Percentiles rank a stretch among this genome's conserved stretches.
Conservation (phyloP, 768 basidiomycete genomes). For the Leccinum boreale region DNA sequence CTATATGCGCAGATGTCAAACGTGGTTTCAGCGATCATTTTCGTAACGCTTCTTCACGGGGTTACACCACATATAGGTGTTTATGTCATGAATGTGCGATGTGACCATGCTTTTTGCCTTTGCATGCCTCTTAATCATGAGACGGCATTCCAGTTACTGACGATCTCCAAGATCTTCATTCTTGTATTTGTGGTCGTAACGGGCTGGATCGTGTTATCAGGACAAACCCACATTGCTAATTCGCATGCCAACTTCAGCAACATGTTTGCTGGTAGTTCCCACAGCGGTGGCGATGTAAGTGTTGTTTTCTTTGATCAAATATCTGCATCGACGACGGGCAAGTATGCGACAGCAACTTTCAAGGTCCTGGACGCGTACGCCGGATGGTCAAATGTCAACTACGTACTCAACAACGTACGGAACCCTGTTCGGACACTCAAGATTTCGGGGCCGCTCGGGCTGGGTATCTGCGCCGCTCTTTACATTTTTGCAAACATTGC, state of each 20-base stretch:
- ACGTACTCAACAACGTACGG: constrained; percentile 44
- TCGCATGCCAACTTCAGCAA: constrained; percentile 57
- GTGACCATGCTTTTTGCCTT: neutral
- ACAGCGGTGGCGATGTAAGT: constrained; percentile 46
- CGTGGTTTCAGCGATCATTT: constrained; percentile 40
- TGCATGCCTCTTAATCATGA: constrained; percentile 24
- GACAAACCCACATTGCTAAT: constrained; percentile 52
- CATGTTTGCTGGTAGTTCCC: constrained; percentile 54
- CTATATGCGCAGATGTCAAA: neutral
- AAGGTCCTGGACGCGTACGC: constrained; percentile 48
- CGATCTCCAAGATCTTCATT: constrained; percentile 53
- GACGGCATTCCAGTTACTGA: constrained; percentile 32
- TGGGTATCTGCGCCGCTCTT: constrained; percentile 49
- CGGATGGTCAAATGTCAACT: constrained; percentile 58
- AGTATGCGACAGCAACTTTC: constrained; percentile 62
- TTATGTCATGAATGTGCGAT: constrained; percentile 51
- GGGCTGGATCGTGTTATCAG: constrained; percentile 60
- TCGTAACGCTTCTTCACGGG: constrained; percentile 51
- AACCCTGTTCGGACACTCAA: constrained; percentile 59
- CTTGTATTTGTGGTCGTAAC: constrained; percentile 54
- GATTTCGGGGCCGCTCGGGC: constrained; percentile 57
- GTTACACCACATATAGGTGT: constrained; percentile 48
- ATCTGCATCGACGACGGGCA: neutral
- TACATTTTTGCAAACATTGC: constrained; percentile 58
- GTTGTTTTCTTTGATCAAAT: neutral